Percentiles rank a stretch among this genome's conserved stretches.
phyloP scores from a whole-genome alignment of 176 grass and related monocot genomes.

The Pontederia crassipes region DNA sequence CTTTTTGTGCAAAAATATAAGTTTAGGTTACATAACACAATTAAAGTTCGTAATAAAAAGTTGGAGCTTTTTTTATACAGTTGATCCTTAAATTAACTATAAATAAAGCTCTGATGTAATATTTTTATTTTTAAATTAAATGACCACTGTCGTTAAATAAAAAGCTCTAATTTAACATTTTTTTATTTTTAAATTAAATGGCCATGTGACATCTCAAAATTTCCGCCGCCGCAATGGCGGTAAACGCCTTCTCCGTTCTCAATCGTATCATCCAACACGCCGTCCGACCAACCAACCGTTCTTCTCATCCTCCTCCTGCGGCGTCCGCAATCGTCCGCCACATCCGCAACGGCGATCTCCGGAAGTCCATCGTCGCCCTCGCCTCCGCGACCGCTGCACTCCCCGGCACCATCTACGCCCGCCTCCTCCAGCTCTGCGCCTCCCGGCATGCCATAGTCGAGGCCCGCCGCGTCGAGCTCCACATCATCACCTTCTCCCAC shows the following conservation, averaged over 20 bases:
- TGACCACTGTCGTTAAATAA: too few species aligned
- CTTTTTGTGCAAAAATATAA: too few species aligned
- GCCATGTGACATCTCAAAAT: too few species aligned
- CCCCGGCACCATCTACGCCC: not conserved
- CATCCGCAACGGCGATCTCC: slow-evolving; percentile 8
- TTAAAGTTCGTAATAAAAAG: too few species aligned
- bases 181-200: too few species aligned
- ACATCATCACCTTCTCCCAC: slow-evolving; percentile 11
- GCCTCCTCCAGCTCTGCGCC: slow-evolving; percentile 12
- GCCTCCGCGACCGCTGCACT: not conserved
- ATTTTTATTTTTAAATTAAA: too few species aligned
- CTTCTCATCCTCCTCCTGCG: not conserved
- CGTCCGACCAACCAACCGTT: not conserved
- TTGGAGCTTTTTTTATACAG: too few species aligned
- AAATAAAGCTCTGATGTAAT: too few species aligned
- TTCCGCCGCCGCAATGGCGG: not conserved
- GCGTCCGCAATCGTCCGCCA: slow-evolving; percentile 5
- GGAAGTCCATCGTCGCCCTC: not conserved
- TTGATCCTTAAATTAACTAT: too few species aligned
- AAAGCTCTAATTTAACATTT: too few species aligned
- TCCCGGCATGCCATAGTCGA: slow-evolving; percentile 27
- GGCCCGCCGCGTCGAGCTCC: slow-evolving; percentile 41
- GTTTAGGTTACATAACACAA: too few species aligned
- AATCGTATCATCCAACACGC: slow-evolving; percentile 11
- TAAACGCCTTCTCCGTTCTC: slow-evolving; percentile 3